Percentiles rank a stretch among this genome's conserved stretches.
These are phyloP conservation scores for Pezicula carpinea DNA, from an alignment of 2,329 filamentous ascomycete genomes.

Conservation along the genomic window DNA sequence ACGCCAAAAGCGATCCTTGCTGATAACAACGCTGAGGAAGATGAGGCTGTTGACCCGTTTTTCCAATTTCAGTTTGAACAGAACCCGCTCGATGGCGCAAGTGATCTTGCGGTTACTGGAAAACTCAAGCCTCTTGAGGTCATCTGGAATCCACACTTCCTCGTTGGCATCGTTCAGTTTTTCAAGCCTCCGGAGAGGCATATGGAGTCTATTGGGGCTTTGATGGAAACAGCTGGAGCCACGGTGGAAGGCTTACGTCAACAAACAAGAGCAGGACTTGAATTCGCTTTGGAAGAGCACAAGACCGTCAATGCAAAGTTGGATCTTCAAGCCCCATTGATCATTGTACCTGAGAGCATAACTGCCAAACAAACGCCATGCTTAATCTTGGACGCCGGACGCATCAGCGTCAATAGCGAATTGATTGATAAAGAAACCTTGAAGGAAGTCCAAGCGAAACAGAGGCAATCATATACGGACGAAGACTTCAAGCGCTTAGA, in stretches of 20 bases:
- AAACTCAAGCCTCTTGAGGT: conserved; percentile 95
- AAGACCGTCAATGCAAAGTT: conserved; percentile 96
- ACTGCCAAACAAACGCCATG: conserved; percentile 76
- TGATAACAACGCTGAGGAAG: conserved; percentile 32
- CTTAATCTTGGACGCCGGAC: conserved; percentile 91
- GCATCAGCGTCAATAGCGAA: conserved; percentile 90
- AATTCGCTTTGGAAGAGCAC: conserved; percentile 95
- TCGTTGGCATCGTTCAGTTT: conserved; percentile 88
- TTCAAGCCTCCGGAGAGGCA: conserved; percentile 95
- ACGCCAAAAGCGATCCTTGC: conserved; percentile 31
- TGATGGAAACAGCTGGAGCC: conserved; percentile 93
- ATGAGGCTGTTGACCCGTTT: conserved; percentile 63
- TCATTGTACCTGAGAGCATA: conserved; percentile 94
- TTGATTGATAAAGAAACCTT: conserved; percentile 89
- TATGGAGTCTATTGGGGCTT: conserved; percentile 94
- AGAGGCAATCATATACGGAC: conserved; percentile 80
- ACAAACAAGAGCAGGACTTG: conserved; percentile 90
- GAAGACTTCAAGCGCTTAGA: conserved; percentile 86
- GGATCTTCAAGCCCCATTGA: conserved; percentile 90
- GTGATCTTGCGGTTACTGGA: conserved; percentile 83
- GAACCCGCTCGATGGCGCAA: conserved; percentile 87
- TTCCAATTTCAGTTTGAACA: conserved; percentile 92
- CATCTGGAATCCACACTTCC: conserved; percentile 92
- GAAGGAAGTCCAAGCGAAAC: conserved; percentile 85
- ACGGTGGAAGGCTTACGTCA: conserved; percentile 93